Evolutionary conservation across 176 grass and related monocot species (phyloP).

Genomic region (Calamus simplicifolius): DNA sequence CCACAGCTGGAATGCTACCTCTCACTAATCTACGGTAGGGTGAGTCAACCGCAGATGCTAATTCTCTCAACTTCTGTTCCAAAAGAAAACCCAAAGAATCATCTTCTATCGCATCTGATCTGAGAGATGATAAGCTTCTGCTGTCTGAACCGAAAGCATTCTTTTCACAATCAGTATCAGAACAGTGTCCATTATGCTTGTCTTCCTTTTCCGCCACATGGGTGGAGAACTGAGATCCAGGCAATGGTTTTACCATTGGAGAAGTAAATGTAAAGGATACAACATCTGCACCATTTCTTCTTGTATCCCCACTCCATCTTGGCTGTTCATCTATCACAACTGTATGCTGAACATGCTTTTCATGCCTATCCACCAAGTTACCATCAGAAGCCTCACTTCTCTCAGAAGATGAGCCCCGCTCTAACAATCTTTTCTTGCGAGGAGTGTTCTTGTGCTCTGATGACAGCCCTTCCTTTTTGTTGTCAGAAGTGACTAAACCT

Average conservation of each 20-base stretch:
- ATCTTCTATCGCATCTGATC: slow-evolving; percentile 47
- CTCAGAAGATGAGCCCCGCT: slow-evolving; percentile 23
- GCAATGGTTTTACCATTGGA: slow-evolving; percentile 54
- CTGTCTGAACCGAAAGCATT: slow-evolving; percentile 16
- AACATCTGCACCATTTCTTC: slow-evolving; percentile 58
- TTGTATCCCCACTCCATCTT: slow-evolving; percentile 39
- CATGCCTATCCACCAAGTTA: slow-evolving; percentile 32
- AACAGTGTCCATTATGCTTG: slow-evolving; percentile 14
- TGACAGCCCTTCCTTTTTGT: slow-evolving; percentile 26
- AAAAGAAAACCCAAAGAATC: slow-evolving; percentile 78
- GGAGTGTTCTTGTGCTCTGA: slow-evolving; percentile 35
- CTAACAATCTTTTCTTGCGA: slow-evolving; percentile 41
- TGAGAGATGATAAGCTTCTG: not conserved
- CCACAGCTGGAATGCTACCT: slow-evolving; percentile 8
- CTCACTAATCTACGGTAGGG: slow-evolving; percentile 48
- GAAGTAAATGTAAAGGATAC: slow-evolving; percentile 98
- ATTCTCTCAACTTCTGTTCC: slow-evolving; percentile 80
- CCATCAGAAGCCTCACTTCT: slow-evolving; percentile 29
- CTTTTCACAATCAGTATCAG: slow-evolving; percentile 21
- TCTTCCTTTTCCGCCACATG: slow-evolving; percentile 24
- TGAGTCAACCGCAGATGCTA: slow-evolving; percentile 44
- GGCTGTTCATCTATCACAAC: slow-evolving; percentile 67
- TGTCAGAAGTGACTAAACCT: slow-evolving; percentile 16
- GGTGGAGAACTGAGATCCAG: slow-evolving; percentile 21
- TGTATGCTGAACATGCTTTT: slow-evolving; percentile 62